A percentile compares a stretch with the other conserved stretches of the same genome.
Conservation (phyloP, 768 basidiomycete species). For the Neoboletus magnificus region DNA sequence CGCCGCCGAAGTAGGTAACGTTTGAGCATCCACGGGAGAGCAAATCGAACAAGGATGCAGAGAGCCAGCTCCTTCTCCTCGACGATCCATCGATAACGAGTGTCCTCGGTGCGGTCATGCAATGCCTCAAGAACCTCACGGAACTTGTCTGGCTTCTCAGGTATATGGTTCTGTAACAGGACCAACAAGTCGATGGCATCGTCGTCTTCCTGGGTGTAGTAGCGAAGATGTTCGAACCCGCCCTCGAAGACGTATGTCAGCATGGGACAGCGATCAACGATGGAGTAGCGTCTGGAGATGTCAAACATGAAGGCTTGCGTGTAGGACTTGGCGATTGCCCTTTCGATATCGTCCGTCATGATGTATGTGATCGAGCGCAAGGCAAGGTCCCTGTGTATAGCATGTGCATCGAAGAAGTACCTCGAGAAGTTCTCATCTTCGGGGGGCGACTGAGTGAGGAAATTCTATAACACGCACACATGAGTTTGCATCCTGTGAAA, state of each 20-base stretch:
- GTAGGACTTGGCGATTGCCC: constrained; percentile 21
- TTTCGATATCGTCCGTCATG: constrained; percentile 23
- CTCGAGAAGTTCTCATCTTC: constrained; percentile 5
- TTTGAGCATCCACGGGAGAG: constrained; percentile 26
- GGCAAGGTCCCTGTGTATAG: constrained; percentile 27
- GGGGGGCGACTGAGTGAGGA: constrained; percentile 20
- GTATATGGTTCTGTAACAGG: constrained; percentile 17
- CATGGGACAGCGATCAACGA: constrained; percentile 28
- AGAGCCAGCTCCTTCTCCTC: constrained; percentile 26
- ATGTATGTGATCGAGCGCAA: constrained; percentile 29
- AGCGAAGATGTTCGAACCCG: constrained; percentile 25
- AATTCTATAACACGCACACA: constrained; percentile 10
- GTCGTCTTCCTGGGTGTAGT: constrained; percentile 27
- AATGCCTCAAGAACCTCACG: constrained; percentile 22
- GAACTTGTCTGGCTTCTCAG: constrained; percentile 23
- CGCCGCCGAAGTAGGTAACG: constrained; percentile 23
- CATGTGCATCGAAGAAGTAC: constrained; percentile 24
- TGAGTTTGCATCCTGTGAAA: background rate
- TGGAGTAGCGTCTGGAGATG: constrained; percentile 21
- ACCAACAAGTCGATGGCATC: constrained; percentile 23
- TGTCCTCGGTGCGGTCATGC: constrained; percentile 23
- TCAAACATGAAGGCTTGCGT: constrained; percentile 26
- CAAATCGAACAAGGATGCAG: constrained; percentile 19
- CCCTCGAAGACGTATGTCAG: constrained; percentile 28
- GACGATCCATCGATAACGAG: constrained; percentile 24